These are phyloP conservation scores for Pseudopediastrum boryanum DNA, from an alignment of 139 green algal species.

Conservation along the genomic window DNA sequence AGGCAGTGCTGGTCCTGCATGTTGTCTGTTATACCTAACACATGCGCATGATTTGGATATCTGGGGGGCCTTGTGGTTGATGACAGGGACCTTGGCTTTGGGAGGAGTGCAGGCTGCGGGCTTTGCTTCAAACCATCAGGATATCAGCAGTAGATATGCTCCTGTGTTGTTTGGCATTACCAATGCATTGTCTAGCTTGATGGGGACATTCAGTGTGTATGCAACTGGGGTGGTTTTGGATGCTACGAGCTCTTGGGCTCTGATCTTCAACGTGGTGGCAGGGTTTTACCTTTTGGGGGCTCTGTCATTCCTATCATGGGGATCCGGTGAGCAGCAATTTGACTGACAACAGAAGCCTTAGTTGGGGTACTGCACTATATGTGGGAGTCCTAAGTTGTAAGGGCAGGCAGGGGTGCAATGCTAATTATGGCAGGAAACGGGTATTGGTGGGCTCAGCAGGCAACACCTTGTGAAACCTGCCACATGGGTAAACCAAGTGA, in stretches of 20 bases:
- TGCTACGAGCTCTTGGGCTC: conserved; percentile 60
- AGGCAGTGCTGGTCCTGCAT: conserved; percentile 31
- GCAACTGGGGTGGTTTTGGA: conserved; percentile 70
- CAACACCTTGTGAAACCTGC: too few species aligned
- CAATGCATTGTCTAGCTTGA: conserved; percentile 72
- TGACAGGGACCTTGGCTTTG: conserved; percentile 58
- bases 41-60: conserved; percentile 24
- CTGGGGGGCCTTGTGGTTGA: conserved; percentile 48
- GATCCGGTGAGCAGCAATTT: conserved; percentile 70
- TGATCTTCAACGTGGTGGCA: conserved; percentile 63
- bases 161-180: conserved; percentile 81
- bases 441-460: too few species aligned
- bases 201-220: conserved; percentile 65
- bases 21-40: conserved; percentile 70
- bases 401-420: too few species aligned
- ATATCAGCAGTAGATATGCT: conserved; percentile 70
- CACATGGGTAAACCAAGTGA: too few species aligned
- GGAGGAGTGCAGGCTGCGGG: conserved; percentile 66
- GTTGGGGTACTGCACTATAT: too few species aligned
- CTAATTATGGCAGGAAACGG: too few species aligned
- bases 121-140: conserved; percentile 83
- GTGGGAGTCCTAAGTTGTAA: too few species aligned
- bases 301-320: conserved; percentile 51
- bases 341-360: conserved; percentile 47
- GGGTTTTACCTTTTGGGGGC: conserved; percentile 59